A percentile compares a stretch with the other conserved stretches of the same genome.
Evolutionary conservation across 1,284 basidiomycete genomes (phyloP).

Genomic region (Peniophora sp.): DNA sequence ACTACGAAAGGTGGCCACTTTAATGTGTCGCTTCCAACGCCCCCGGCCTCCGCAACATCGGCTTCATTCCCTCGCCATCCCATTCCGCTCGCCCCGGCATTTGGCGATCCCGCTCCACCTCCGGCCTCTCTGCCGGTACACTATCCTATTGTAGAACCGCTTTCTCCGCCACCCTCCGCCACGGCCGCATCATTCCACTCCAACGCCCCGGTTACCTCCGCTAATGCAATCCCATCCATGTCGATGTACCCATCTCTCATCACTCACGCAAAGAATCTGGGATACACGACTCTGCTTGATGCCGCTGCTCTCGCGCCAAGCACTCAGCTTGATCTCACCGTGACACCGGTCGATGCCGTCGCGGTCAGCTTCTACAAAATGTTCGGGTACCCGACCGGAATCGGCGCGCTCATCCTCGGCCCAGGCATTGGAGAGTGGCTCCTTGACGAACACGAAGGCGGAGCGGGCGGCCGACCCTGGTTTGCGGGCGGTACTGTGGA

Average conservation of each 20-base stretch:
- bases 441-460: constrained; percentile 61
- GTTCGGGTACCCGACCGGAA: constrained; percentile 82
- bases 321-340: constrained; percentile 54
- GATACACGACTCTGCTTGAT: constrained; percentile 69
- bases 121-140: neutral
- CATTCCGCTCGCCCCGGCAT: neutral
- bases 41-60: neutral
- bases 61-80: neutral
- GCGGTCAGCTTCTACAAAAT: constrained; percentile 84
- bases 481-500: constrained; percentile 80
- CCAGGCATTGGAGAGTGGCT: constrained; percentile 78
- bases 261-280: constrained; percentile 54
- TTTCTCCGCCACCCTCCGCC: neutral
- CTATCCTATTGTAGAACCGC: neutral
- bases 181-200: neutral
- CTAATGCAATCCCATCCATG: neutral
- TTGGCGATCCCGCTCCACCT: neutral
- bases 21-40: neutral
- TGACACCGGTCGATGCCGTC: constrained; percentile 70
- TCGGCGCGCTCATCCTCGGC: constrained; percentile 76
- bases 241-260: constrained; percentile 21
- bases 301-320: constrained; percentile 75
- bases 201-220: neutral
- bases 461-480: constrained; percentile 62
- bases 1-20: neutral